phyloP scores from a whole-genome alignment of 352 stramenopile species.

The Globisporangium heterothallicum region DNA sequence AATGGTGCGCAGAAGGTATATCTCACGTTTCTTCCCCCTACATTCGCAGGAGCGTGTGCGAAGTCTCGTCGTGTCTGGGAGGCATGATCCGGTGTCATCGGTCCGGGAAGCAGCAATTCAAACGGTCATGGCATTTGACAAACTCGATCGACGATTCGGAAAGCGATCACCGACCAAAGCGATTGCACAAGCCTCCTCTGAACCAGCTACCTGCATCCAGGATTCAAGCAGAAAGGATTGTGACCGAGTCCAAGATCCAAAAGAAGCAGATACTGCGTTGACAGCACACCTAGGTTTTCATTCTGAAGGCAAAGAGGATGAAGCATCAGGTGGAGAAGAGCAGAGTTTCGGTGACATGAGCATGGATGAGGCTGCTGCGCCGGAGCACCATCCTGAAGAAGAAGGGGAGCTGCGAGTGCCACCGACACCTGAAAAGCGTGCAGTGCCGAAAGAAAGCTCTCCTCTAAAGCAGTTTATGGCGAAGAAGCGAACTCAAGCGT shows the following conservation, averaged over 20 bases:
- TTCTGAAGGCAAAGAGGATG: background rate
- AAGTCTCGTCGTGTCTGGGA: slow-evolving; percentile 32
- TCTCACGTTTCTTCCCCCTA: too few relatives aligned
- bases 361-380: slow-evolving; percentile 26
- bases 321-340: background rate
- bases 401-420: background rate
- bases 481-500: slow-evolving; percentile 15
- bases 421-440: background rate
- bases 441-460: background rate
- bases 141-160: slow-evolving; percentile 11
- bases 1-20: too few relatives aligned
- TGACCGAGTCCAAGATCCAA: too few relatives aligned
- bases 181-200: background rate
- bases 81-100: slow-evolving; percentile 46
- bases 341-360: slow-evolving; percentile 20
- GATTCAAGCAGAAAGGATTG: too few relatives aligned
- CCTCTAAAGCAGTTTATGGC: slow-evolving; percentile 26
- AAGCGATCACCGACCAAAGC: background rate
- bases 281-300: too few relatives aligned
- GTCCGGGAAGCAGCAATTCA: slow-evolving; percentile 48
- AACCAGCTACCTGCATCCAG: too few relatives aligned
- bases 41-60: slow-evolving; percentile 36
- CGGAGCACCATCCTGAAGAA: slow-evolving; percentile 14
- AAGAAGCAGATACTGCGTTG: too few relatives aligned
- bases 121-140: slow-evolving; percentile 32